phyloP scores from a whole-genome alignment of 78 protist species.

The Speleostelium caveatum region DNA sequence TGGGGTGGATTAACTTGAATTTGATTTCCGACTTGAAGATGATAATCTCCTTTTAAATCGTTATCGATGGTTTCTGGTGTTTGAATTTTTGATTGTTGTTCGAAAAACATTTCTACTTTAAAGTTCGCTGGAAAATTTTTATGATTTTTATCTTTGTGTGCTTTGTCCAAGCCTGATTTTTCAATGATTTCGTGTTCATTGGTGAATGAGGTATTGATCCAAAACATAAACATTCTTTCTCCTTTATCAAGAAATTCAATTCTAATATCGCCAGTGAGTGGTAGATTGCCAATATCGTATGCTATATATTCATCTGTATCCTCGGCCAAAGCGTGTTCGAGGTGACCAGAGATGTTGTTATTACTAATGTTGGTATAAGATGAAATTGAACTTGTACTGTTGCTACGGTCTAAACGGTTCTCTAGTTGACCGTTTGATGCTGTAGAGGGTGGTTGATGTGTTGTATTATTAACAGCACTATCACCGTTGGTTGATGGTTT shows the following conservation, averaged over 20 bases:
- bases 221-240: conserved; percentile 85
- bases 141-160: conserved; percentile 87
- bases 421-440: neutral
- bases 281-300: conserved; percentile 59
- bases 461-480: neutral
- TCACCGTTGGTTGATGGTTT: neutral
- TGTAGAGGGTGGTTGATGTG: neutral
- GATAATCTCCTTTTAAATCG: neutral
- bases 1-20: too few species aligned
- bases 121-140: conserved; percentile 70
- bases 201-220: conserved; percentile 89
- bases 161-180: conserved; percentile 87
- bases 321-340: neutral
- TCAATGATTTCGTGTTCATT: conserved; percentile 1
- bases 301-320: conserved; percentile 40
- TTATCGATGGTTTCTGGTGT: too few species aligned
- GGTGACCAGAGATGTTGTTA: neutral
- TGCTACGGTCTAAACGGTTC: neutral
- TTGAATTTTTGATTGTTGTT: too few species aligned
- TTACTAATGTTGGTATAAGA: neutral
- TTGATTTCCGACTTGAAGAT: conserved; percentile 2
- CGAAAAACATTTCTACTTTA: conserved; percentile 61
- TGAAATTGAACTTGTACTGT: neutral
- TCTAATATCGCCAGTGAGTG: conserved; percentile 47
- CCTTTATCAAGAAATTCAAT: conserved; percentile 37